Evolutionary conservation across 164 flowering plant genomes (phyloP).

Genomic region (Kingdonia uniflora): DNA sequence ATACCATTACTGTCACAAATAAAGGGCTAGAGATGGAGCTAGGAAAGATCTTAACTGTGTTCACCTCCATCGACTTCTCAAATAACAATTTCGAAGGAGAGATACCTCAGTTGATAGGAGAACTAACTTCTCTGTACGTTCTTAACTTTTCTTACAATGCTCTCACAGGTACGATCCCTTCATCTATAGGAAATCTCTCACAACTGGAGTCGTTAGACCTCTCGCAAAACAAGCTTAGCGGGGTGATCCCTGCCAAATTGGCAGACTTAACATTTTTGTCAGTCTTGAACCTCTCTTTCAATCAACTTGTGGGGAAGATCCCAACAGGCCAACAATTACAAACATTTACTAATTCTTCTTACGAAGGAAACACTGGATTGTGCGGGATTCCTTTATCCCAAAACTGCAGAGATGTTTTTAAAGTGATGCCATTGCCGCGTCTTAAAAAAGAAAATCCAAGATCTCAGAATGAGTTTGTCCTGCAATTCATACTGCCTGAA

Average conservation of each 20-base stretch:
- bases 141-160: conserved; percentile 38
- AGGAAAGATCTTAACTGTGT: conserved; percentile 29
- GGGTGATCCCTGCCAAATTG: conserved; percentile 26
- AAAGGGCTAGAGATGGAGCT: conserved; percentile 45
- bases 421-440: no score
- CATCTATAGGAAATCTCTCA: conserved; percentile 20
- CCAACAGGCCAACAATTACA: conserved; percentile 23
- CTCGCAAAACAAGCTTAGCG: conserved; percentile 20
- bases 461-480: no score
- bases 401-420: no score
- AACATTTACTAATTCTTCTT: no score
- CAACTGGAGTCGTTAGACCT: conserved; percentile 25
- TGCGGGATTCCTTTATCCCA: conserved; percentile 25
- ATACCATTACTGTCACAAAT: conserved; percentile 29
- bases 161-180: conserved; percentile 25
- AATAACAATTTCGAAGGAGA: conserved; percentile 32
- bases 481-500: no score
- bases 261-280: conserved; percentile 17
- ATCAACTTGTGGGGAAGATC: conserved; percentile 21
- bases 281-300: conserved; percentile 26
- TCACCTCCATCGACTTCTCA: conserved; percentile 45
- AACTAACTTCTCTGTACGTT: conserved; percentile 24
- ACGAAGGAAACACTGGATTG: conserved; percentile 24
- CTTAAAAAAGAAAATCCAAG: no score
- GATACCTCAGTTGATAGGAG: conserved; percentile 34